Base-by-base conservation (phyloP, 1,284 basidiomycete species). In the Cutaneotrichosporon mucoides region DNA sequence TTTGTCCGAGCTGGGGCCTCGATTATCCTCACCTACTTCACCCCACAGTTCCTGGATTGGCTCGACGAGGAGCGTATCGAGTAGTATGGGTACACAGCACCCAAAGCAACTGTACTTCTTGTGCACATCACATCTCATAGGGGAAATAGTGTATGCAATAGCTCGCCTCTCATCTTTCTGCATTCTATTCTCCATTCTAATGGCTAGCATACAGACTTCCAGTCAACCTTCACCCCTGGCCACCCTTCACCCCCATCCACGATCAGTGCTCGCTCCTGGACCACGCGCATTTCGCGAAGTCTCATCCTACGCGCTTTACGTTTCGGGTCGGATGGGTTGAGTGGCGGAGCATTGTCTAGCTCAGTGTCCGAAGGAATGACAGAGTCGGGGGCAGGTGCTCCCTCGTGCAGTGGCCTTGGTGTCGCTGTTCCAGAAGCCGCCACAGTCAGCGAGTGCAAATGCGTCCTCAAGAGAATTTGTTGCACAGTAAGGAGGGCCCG, bases 11-110 rank as follows among this genome's bases (percentile, higher is more conserved):
- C 96, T 15, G 93, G 92, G 9, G 92, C 91, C 36, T 92, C 89
- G 3, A 80, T 98, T 63, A 90, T 99, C 66, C 76, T 98, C 60
- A 88, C 86, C 1, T 99, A 99, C 81, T 98, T 98, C 71, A 97
- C 95, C 0, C 95, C 95, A 1, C 87, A 96, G 45, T 93, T 98
- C 79, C 81, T 97, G 60, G 88, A 94, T 59, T 95, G 93, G 92
- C 75, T 96, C 58, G 85, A 86, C 61, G 77, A 79, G 67, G 77
- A 57, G 47, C 55, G 47, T 13, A 24, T 38, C 2, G 49, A 51
- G 24, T 11, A 13, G 1, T 13, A 13, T 15, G 24, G 16, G 16
- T 11, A 24, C 24, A 24, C 24, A 24, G 24, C 24, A 24, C 24
- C 24, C 24, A 24, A 24, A 24, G 24, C 24, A 24, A 24, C n/a